phyloP scores from a whole-genome alignment of 768 basidiomycete species.

The Lentinula lateritia region DNA sequence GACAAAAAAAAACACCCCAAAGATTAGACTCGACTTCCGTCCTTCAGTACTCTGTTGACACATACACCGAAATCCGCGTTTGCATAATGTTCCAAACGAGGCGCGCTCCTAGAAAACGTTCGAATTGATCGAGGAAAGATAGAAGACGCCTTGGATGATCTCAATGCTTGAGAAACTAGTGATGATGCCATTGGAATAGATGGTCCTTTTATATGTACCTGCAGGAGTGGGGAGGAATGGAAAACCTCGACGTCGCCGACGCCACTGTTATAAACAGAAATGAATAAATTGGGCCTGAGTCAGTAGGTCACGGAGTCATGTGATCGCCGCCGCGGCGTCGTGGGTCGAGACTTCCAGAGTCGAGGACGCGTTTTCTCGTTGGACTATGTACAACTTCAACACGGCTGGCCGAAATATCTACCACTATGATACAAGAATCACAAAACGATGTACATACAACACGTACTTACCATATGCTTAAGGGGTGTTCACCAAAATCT shows the following conservation, averaged over 20 bases:
- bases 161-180: neutral
- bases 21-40: neutral
- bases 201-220: neutral
- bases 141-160: neutral
- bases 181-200: neutral
- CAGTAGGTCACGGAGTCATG: neutral
- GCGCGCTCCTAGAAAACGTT: conserved; percentile 34
- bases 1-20: neutral
- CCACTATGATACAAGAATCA: no score
- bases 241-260: neutral
- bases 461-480: no score
- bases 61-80: conserved; percentile 42
- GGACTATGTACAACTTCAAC: no score
- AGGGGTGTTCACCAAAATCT: no score
- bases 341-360: no score
- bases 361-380: no score
- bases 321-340: neutral
- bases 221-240: neutral
- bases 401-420: no score
- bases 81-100: conserved; percentile 34
- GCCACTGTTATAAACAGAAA: neutral
- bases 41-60: conserved; percentile 1
- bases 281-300: neutral
- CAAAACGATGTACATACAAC: no score
- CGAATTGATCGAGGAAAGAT: conserved; percentile 7